Base-by-base conservation (phyloP, 1,139 yeast genomes). In the Saccharomyces hybrid region DNA sequence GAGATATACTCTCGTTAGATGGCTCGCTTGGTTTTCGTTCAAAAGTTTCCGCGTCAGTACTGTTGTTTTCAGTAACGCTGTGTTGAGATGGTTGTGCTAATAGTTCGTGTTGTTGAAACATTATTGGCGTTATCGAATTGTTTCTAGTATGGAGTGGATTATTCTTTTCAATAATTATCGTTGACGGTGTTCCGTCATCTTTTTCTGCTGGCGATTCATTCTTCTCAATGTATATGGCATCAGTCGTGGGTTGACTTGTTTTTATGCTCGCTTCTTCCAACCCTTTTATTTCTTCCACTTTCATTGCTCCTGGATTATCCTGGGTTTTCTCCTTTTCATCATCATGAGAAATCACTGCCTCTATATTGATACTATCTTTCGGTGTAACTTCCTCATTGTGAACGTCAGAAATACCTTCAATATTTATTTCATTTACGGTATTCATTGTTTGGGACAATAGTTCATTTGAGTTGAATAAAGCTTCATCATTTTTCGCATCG, bases 61-160 rank as follows among this genome's bases (percentile, higher is more conserved):
- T 34, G n/a, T 32, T 48, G 30, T 41, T 27, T 31, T 27, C 49
- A 13, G 49, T 27, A 26, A 42, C 42, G 41, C 20, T n/a, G 31
- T 38, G 30, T 41, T 32, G 16, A 25, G 31, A 41, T 7, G 50
- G 47, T 46, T 49, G 52, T 42, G 32, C 50, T 48, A 54, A 48
- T 41, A 57, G 49, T 52, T 61, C 62, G 41, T 59, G 60, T 13
- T 61, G 62, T 38, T 64, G 68, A 46, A 64, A 65, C 57, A 61
- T 61, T 50, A 67, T 61, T 2, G 71, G 70, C 20, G 66, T 64
- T 34, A 66, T 54, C 2, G 70, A 66, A 50, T 66, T 63, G 48
- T 66, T 61, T 27, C 57, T 57, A 4, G 58, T 52, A 48, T 60
- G 55, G 25, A 57, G 52, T 8, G 57, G 51, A 46, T 49, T 61